phyloP scores from a whole-genome alignment of 2,329 filamentous ascomycete species.

The Nannizziopsis arthrosporioides region DNA sequence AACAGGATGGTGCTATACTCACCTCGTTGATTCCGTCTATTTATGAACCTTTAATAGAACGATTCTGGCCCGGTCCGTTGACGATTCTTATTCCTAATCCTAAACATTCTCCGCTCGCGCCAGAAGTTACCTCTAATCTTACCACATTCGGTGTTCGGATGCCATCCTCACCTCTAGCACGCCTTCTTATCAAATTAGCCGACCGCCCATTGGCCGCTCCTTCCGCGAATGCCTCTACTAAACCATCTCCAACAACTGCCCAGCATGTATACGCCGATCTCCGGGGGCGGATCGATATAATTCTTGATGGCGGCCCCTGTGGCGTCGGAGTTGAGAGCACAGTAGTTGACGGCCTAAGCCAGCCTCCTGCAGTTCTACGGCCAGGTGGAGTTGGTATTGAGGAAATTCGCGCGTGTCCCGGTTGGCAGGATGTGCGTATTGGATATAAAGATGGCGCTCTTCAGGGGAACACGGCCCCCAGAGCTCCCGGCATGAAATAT shows the following conservation, averaged over 20 bases:
- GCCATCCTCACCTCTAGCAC: constrained; percentile 72
- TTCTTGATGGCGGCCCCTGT: constrained; percentile 80
- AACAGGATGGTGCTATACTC: constrained; percentile 23
- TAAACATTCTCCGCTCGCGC: constrained; percentile 56
- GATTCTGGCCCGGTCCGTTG: constrained; percentile 89
- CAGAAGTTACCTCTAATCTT: constrained; percentile 83
- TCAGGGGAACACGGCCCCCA: constrained; percentile 52
- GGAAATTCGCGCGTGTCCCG: constrained; percentile 57
- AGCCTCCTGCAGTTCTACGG: constrained; percentile 68
- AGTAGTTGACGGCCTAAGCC: constrained; percentile 78
- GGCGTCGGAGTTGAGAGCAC: constrained; percentile 90
- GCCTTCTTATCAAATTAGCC: constrained; percentile 70
- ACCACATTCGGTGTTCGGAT: constrained; percentile 80
- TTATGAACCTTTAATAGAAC: constrained; percentile 64
- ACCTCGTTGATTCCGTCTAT: constrained; percentile 50
- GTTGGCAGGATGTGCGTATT: constrained; percentile 68
- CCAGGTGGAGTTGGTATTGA: constrained; percentile 82
- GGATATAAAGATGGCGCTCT: constrained; percentile 70
- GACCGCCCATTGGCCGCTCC: constrained; percentile 76
- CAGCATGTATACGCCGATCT: constrained; percentile 82
- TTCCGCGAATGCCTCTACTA: constrained; percentile 87
- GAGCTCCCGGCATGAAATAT: constrained; percentile 97
- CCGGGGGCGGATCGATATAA: constrained; percentile 66
- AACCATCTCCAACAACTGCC: constrained; percentile 81
- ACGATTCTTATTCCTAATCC: constrained; percentile 81